These are phyloP conservation scores for Rhodomyrtus psidioides DNA, from an alignment of 441 rosid genomes.

Conservation along the genomic window DNA sequence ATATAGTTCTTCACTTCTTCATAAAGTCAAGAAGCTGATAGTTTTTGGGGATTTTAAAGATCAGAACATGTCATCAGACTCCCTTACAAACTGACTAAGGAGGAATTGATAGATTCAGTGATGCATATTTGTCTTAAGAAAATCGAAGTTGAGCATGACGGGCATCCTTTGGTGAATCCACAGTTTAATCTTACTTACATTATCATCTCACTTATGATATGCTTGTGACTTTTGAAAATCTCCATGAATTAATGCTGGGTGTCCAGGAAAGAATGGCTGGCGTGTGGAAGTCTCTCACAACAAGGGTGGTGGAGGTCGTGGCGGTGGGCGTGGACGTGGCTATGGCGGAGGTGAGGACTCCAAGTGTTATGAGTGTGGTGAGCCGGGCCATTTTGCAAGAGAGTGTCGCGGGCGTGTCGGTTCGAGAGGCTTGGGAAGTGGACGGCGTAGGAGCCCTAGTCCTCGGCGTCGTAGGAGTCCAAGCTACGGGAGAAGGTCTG, in stretches of 20 bases:
- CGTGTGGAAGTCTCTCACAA: conserved; percentile 92
- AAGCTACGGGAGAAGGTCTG: conserved; percentile 64
- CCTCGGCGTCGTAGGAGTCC: conserved; percentile 76
- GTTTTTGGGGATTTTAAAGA: background rate
- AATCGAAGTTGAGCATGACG: background rate
- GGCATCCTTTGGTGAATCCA: background rate
- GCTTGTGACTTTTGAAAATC: background rate
- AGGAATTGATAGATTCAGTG: background rate
- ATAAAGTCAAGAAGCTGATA: background rate
- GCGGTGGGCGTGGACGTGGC: conserved; percentile 41
- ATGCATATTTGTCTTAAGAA: background rate
- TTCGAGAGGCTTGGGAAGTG: conserved; percentile 54
- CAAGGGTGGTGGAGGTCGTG: conserved; percentile 55
- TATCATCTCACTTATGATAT: background rate
- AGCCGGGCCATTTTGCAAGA: conserved; percentile 88
- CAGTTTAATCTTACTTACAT: background rate
- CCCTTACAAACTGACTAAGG: background rate
- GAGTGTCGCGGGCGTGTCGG: conserved; percentile 64
- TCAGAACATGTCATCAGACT: background rate
- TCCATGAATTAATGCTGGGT: background rate
- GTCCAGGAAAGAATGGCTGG: conserved; percentile 86
- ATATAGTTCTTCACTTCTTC: background rate
- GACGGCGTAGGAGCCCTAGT: conserved; percentile 77
- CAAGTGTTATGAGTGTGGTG: conserved; percentile 94
- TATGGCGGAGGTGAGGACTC: conserved; percentile 68